phyloP scores from a whole-genome alignment of 1,139 yeast species.

The Ogataea hybrid region DNA sequence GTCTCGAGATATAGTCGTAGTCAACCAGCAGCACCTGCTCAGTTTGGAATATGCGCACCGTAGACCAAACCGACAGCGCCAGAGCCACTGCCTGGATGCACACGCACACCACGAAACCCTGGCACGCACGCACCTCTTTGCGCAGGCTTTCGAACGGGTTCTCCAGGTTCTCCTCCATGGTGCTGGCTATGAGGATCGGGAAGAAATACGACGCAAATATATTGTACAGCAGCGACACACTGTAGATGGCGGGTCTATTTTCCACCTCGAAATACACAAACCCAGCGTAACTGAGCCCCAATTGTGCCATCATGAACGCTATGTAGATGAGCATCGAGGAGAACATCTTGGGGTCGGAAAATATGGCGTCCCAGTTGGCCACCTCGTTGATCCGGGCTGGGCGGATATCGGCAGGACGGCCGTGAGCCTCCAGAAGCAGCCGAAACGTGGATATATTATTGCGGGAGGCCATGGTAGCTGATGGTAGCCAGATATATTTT shows the following conservation, averaged over 20 bases:
- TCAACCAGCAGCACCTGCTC: conserved; percentile 14
- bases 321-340: conserved; percentile 33
- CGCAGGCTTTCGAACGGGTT: conserved; percentile 24
- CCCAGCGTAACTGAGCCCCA: conserved; percentile 39
- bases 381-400: conserved; percentile 27
- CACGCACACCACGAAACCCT: conserved; percentile 19
- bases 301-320: conserved; percentile 37
- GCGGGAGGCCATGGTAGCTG: conserved; percentile 3
- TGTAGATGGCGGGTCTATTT: conserved; percentile 39
- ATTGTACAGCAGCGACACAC: conserved; percentile 24
- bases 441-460: conserved; percentile 4
- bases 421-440: conserved; percentile 10
- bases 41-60: conserved; percentile 16
- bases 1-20: conserved; percentile 14
- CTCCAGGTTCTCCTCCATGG: conserved; percentile 24
- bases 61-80: conserved; percentile 23
- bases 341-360: conserved; percentile 27
- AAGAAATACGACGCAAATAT: conserved; percentile 26
- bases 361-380: conserved; percentile 33
- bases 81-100: conserved; percentile 21
- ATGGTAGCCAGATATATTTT: background rate
- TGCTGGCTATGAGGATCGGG: conserved; percentile 24
- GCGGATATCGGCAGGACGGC: conserved; percentile 7
- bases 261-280: conserved; percentile 45
- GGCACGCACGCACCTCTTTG: conserved; percentile 24